Percentiles rank a stretch among this genome's conserved stretches.
phyloP scores from a whole-genome alignment of 2,329 filamentous ascomycete species.

The Paracoccidioides brasiliensis region DNA sequence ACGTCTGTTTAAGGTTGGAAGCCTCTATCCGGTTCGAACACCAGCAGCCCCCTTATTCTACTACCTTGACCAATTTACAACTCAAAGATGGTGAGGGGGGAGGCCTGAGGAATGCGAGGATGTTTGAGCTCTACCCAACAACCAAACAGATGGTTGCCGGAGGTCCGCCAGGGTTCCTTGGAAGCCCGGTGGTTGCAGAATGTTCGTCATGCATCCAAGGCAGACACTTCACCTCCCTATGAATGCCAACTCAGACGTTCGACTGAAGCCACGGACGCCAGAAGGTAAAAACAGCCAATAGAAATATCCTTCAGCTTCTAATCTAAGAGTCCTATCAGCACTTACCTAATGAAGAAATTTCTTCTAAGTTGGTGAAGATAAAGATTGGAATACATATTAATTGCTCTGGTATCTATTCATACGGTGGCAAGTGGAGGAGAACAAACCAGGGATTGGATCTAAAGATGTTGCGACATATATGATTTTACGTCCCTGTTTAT shows the following conservation, averaged over 20 bases:
- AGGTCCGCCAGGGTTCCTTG: not conserved
- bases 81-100: not conserved
- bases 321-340: not conserved
- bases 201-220: not conserved
- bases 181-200: not conserved
- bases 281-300: too few species aligned
- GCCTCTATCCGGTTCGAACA: not conserved
- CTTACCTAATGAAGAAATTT: not conserved
- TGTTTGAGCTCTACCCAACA: not conserved
- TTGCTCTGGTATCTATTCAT: not conserved
- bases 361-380: not conserved
- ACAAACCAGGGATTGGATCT: not conserved
- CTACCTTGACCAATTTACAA: not conserved
- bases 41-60: slow-evolving; percentile 1
- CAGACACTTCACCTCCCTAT: too few species aligned
- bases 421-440: not conserved
- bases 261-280: too few species aligned
- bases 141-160: not conserved
- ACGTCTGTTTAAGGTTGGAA: not conserved
- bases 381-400: not conserved
- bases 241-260: too few species aligned
- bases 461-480: not conserved
- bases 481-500: not conserved
- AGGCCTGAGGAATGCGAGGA: not conserved
- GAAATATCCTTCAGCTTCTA: too few species aligned